phyloP scores from a whole-genome alignment of 768 basidiomycete species.

The Boletellus emodensis region DNA sequence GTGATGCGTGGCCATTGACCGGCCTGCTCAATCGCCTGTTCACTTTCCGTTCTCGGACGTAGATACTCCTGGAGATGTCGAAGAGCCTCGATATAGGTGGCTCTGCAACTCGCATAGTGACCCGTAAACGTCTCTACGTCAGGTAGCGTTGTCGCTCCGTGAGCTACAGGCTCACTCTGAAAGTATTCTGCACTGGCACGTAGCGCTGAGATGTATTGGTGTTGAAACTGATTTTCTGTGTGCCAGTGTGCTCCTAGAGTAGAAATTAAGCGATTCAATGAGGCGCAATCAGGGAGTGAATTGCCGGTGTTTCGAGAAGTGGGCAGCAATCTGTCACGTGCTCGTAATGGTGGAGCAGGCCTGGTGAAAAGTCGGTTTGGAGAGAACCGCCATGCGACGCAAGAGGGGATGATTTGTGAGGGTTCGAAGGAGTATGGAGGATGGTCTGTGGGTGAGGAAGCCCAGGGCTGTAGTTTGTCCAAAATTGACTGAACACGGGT shows the following conservation, averaged over 20 bases:
- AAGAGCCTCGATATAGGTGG: neutral
- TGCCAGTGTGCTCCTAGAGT: neutral
- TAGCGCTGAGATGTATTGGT: neutral
- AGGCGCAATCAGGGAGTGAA: neutral
- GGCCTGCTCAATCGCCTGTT: slow-evolving; percentile 14
- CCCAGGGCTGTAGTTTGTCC: neutral
- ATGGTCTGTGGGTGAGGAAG: too few species aligned
- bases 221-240: neutral
- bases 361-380: neutral
- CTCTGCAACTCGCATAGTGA: slow-evolving; percentile 10
- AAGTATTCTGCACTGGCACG: neutral
- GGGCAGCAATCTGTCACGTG: neutral
- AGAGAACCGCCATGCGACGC: neutral
- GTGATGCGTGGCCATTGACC: slow-evolving; percentile 40
- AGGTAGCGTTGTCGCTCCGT: neutral
- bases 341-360: neutral
- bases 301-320: neutral
- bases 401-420: neutral
- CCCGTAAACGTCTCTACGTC: neutral
- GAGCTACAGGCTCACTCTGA: neutral
- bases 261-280: neutral
- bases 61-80: slow-evolving; percentile 2
- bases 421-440: neutral
- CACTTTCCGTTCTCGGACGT: slow-evolving; percentile 14
- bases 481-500: neutral